Base-by-base conservation (phyloP, 2,329 filamentous ascomycete species). In the Amphichorda felina region DNA sequence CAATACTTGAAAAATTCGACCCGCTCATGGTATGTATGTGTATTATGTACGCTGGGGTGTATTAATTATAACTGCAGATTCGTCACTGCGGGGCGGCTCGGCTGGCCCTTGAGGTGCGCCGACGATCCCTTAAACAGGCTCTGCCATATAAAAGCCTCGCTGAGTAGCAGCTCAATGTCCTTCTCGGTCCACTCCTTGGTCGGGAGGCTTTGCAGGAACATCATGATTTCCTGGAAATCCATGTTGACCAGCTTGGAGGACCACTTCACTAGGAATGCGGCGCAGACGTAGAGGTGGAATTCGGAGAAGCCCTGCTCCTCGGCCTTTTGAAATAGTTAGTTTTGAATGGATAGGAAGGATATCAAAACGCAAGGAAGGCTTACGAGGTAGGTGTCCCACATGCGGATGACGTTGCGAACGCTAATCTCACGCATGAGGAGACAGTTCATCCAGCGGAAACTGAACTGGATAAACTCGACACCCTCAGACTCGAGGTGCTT, bases 381-480 rank as follows among this genome's bases (percentile, higher is more conserved):
- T 66, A 95, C 89, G 64, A 98, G 74, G 62, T 98, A 98, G 18
- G 91, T 98, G 59, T 98, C 91, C 91, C 91, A 98, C 91, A 98
- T 98, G 47, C 91, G 73, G 43, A 98, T 94, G 1, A 87, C 95
- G 55, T 95, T 96, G 56, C 80, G 84, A 38, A 98, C 89, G 53
- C 83, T 94, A 44, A 98, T 83, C 61, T 98, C 91, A 43, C 91
- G 75, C 91, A 98, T 98, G 44, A 98, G 68, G 35, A 98, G 73
- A 57, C 91, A 98, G 51, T 98, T 98, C 91, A 98, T 98, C 91
- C 91, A 98, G 38, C 91, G 74, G 56, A 98, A 98, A 59, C 87
- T 95, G 61, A 98, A 98, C 54, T 98, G 91, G 50, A 98, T 98
- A 52, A 98, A 98, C 54, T 98, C 91, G 19, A 98, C 86, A 22